Evolutionary conservation across 2,329 filamentous ascomycete species (phyloP).

Genomic region (Diatrype stigma): DNA sequence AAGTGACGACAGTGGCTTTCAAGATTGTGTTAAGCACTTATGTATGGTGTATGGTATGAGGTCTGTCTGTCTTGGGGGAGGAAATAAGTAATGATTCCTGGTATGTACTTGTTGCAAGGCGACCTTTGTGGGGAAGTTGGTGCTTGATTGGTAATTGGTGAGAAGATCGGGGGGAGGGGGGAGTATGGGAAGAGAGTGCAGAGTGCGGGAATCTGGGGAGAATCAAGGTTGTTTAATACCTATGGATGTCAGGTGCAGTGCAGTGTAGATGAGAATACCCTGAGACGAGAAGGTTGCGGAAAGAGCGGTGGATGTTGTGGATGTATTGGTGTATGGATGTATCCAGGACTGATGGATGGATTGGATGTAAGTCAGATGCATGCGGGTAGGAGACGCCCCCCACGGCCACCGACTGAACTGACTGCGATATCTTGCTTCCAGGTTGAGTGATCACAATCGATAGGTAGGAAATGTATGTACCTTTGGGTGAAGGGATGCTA

Average conservation of each 20-base stretch:
- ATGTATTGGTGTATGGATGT: too few relatives aligned
- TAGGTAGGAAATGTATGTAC: background rate
- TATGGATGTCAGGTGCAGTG: too few relatives aligned
- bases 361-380: constrained; percentile 5
- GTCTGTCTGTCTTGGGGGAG: background rate
- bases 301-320: constrained; percentile 11
- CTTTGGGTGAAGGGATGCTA: background rate
- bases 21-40: too few relatives aligned
- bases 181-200: background rate
- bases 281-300: constrained; percentile 3
- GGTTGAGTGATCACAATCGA: too few relatives aligned
- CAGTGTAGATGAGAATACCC: background rate
- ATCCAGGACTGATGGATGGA: too few relatives aligned
- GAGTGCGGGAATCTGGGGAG: background rate
- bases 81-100: background rate
- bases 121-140: background rate
- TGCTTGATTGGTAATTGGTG: background rate
- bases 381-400: background rate
- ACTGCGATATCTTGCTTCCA: too few relatives aligned
- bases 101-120: background rate
- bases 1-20: too few relatives aligned
- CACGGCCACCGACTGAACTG: background rate
- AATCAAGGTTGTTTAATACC: background rate
- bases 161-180: background rate
- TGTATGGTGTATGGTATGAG: too few relatives aligned